These are phyloP conservation scores for Pleurotus salmoneostramineus DNA, from an alignment of 768 basidiomycete genomes.

Conservation along the genomic window DNA sequence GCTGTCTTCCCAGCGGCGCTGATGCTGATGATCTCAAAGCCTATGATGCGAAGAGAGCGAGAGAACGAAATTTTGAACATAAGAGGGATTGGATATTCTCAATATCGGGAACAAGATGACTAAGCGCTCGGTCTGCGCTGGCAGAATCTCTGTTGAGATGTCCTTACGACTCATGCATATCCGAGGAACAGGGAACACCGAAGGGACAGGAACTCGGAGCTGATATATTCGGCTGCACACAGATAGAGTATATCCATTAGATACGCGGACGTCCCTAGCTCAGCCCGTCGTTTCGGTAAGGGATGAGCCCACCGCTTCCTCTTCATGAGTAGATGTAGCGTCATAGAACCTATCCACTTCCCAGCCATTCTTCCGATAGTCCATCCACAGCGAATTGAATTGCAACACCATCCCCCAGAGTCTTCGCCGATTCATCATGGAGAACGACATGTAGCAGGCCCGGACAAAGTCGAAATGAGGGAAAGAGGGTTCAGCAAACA, in stretches of 20 bases:
- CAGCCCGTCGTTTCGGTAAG: too few species aligned
- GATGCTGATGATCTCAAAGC: neutral
- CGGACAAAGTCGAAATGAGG: neutral
- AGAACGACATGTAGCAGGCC: neutral
- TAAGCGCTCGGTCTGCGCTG: neutral
- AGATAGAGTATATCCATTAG: neutral
- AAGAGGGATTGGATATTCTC: neutral
- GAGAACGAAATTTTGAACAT: neutral
- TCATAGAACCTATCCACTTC: neutral
- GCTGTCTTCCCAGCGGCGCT: neutral
- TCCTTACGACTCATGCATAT: neutral
- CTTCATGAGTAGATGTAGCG: neutral
- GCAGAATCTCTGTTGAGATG: neutral
- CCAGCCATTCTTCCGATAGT: neutral
- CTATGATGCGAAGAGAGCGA: neutral
- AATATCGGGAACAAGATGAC: neutral
- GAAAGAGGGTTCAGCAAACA: neutral
- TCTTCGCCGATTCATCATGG: neutral
- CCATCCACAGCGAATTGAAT: neutral
- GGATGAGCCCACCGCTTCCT: too few species aligned
- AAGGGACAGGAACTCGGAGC: neutral
- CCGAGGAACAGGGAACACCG: neutral
- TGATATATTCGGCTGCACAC: neutral
- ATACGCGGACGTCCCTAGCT: too few species aligned
- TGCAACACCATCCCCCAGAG: neutral